Evolutionary conservation across 495 filamentous ascomycete genomes (phyloP), one percentile per base, ranked within the genome.

Genomic region (Penicillium roqueforti): DNA sequence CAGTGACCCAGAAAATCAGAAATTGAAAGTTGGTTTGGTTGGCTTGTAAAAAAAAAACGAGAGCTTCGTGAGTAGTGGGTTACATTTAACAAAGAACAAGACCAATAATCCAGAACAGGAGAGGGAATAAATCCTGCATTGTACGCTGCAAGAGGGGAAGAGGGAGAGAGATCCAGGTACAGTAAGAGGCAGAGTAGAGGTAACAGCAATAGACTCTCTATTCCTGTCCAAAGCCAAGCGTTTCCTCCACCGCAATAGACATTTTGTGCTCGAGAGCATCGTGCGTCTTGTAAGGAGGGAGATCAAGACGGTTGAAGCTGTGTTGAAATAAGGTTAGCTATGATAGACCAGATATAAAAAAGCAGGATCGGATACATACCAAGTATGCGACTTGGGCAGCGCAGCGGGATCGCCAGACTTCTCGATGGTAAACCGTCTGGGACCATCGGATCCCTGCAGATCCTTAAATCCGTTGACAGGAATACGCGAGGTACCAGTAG

Each of bases 391-490:
- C 73, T 99, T 99, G 31, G 93, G 93, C 60, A 99, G 73, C 56
- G 96, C 95, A 25, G 68, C 79, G 47, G 89, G 78, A 64, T 97
- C 92, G 22, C 93, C 93, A 34, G 91, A 89, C 74, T 97, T 97
- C 71, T 99, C 93, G 66, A 99, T 97, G 6, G 93, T 99, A 65
- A 99, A 99, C 34, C 93, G 76, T 68, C 95, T 78, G 11, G 93
- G 93, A 13, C 93, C 93, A 69, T 99, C 93, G 51, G 91, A 96
- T 29, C 93, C 93, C 73, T 99, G 93, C 54, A 99, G 79, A 75
- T 99, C 93, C 78, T 99, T 99, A 81, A 99, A 99, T 19, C 93
- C 93, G 72, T 99, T 99, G 74, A 99, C 93, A 10, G 93, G 93
- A 58, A 99, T 99, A 70, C 93, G 87, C 25, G 89, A 95, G 23